Base-by-base conservation (phyloP, 805 yeast species). In the Cyberlindnera meyerae region DNA sequence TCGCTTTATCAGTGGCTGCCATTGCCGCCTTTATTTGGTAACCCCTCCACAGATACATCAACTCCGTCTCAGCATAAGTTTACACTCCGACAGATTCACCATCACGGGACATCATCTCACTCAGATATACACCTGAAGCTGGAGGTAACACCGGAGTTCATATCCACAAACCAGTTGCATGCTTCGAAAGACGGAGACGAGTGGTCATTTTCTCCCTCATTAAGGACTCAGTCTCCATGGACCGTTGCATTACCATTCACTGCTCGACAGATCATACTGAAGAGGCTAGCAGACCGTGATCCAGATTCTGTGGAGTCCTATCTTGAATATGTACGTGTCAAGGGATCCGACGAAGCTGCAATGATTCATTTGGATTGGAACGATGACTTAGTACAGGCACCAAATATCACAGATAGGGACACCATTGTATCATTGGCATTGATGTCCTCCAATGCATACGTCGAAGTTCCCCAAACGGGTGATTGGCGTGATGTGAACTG, bases 361-460 rank as follows among this genome's bases (percentile, higher is more conserved):
- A 54, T 48, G 45, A 66, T 75, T 12, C 52, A 62, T 18, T 49
- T 81, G n/a, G 86, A 81, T 33, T 86, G 95, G 95, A 60, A 59
- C 12, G 71, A 70, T 29, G 70, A 66, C n/a, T 62, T 64, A 2
- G 68, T 80, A 2, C 35, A 65, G 1, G 71, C 82, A 1, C 98
- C 98, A 0, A 75, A 93, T 48, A 63, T 90, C 8, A 63, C 77
- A 2, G 96, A 89, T 58, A 73, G 72, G 36, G 77, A 76, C 27
- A 85, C 96, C 0, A 57, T 90, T 4, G 65, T 89, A 3, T 63
- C 83, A 2, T 61, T 90, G 28, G 97, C 97, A 0, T 60, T 79
- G 36, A 83, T 90, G 77, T 77, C 96, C 0, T 84, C 95, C 1
- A 83, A 93, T 57, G 97, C 97, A 3, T 93, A 90, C 54, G 95